Base-by-base conservation (phyloP, 176 grass and related monocot species). In the Oryza meyeriana region DNA sequence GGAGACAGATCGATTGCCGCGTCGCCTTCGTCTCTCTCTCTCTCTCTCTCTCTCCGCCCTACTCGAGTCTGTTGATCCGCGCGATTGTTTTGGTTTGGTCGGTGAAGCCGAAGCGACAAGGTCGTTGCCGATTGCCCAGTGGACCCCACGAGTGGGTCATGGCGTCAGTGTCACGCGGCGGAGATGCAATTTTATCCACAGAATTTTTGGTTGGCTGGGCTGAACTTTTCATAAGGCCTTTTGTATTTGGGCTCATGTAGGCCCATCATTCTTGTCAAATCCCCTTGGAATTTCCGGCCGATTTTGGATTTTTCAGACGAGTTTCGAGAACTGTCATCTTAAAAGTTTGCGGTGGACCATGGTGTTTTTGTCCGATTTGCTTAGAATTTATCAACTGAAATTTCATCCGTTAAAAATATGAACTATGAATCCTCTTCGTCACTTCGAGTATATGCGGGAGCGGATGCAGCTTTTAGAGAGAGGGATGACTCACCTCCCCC, bases 11-110 rank as follows among this genome's bases (percentile, higher is more conserved):
- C 62, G 76, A 62, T 35, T 28, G 22, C 66, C 8, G n/a, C 58
- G 58, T 30, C 72, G 74, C 61, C 65, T 50, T 50, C 34, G 58
- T 22, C 22, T 48, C 9, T 47, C 62, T 59, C 61, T 29, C 36
- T 14, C 3, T 14, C 4, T 12, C 5, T 50, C 17, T 44, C 47
- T 18, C 45, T 18, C 45, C 1, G 4, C 45, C 45, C 16, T 22
- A 22, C 50, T 55, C 50, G 6, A 59, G 8, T n/a, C n/a, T 4
- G 22, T 59, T 59, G 55, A 59, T 59, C 55, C 17, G 32, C 74
- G 71, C 63, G 86, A 79, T 41, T 75, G 35, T 24, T 70, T 65
- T 75, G 77, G 6, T 59, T 45, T 50, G 64, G 34, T 75, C 36
- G 78, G 78, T 71, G 47, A 79, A 83, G 72, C 44, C 44, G 40